Conservation (phyloP, 768 basidiomycete genomes). For the Lactarius quietus region DNA sequence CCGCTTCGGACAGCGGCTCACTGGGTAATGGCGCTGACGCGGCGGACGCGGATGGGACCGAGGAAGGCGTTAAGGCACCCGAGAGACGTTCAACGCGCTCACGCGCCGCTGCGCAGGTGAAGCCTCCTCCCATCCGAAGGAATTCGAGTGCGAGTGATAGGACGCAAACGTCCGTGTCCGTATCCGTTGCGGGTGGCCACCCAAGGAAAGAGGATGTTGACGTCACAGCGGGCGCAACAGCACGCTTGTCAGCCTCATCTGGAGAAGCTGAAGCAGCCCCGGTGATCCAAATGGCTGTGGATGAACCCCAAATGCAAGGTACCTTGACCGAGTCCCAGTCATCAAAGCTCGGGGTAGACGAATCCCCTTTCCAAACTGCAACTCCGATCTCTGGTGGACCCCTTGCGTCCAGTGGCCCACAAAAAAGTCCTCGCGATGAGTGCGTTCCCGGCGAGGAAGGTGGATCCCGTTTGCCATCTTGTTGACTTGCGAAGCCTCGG, state of each 20-base stretch:
- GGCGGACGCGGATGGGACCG: slow-evolving; percentile 18
- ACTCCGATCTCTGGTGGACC: not conserved
- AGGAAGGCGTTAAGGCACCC: slow-evolving; percentile 22
- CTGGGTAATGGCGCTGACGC: slow-evolving; percentile 20
- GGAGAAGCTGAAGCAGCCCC: slow-evolving; percentile 18
- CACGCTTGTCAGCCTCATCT: slow-evolving; percentile 6
- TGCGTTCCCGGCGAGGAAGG: slow-evolving; percentile 21
- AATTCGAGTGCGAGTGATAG: slow-evolving; percentile 27
- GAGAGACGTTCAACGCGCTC: slow-evolving; percentile 28
- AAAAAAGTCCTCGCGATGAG: slow-evolving; percentile 12
- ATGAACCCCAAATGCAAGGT: not conserved
- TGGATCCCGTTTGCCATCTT: slow-evolving; percentile 9
- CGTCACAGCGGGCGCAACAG: not conserved
- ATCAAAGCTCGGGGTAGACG: slow-evolving; percentile 8
- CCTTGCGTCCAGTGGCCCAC: not conserved
- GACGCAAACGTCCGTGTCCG: slow-evolving; percentile 26
- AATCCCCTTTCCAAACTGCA: not conserved
- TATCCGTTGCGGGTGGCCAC: slow-evolving; percentile 26
- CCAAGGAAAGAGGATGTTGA: slow-evolving; percentile 21
- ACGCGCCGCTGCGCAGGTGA: slow-evolving; percentile 24
- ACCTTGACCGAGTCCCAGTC: slow-evolving; percentile 1
- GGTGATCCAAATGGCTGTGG: not conserved
- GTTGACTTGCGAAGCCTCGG: slow-evolving; percentile 3
- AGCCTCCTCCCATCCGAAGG: slow-evolving; percentile 15
- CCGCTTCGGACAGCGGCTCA: slow-evolving; percentile 21